Evolutionary conservation across 2,329 filamentous ascomycete species (phyloP).

Genomic region (Shiraia bambusicola): DNA sequence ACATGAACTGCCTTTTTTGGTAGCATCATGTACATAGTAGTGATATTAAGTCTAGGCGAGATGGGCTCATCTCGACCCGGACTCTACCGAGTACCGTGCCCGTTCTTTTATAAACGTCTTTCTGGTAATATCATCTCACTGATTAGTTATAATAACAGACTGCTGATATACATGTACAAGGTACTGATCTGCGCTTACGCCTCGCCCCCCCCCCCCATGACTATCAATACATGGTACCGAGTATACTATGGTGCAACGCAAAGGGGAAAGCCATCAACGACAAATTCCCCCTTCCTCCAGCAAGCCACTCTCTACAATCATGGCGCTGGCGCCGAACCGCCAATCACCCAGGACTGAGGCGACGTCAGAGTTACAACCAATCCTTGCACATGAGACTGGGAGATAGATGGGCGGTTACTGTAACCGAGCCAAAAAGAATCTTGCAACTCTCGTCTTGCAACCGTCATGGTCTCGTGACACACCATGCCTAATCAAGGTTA

Average conservation of each 20-base stretch:
- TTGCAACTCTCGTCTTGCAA: too few relatives aligned
- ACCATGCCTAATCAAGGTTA: too few relatives aligned
- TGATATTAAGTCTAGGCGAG: constrained; percentile 5
- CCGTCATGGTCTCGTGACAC: too few relatives aligned
- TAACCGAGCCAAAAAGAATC: too few relatives aligned
- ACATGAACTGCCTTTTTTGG: constrained; percentile 5
- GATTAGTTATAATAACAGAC: constrained; percentile 12
- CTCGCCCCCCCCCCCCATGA: background rate
- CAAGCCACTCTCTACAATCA: constrained; percentile 7
- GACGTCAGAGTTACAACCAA: constrained; percentile 17
- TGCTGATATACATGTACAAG: constrained; percentile 4
- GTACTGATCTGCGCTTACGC: background rate
- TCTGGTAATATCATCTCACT: constrained; percentile 13
- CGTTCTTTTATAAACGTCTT: constrained; percentile 7
- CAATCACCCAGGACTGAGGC: constrained; percentile 13
- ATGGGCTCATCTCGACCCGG: constrained; percentile 4
- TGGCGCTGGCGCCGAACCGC: constrained; percentile 17
- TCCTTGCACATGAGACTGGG: constrained; percentile 8
- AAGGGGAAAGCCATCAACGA: background rate
- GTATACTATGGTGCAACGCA: background rate
- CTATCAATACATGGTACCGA: background rate
- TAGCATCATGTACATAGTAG: too few relatives aligned
- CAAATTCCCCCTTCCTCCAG: constrained; percentile 1
- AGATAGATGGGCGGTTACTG: too few relatives aligned
- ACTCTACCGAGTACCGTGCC: constrained; percentile 5